These are phyloP conservation scores for Diospyros kaki DNA, from an alignment of 148 eudicot species.

Conservation along the genomic window DNA sequence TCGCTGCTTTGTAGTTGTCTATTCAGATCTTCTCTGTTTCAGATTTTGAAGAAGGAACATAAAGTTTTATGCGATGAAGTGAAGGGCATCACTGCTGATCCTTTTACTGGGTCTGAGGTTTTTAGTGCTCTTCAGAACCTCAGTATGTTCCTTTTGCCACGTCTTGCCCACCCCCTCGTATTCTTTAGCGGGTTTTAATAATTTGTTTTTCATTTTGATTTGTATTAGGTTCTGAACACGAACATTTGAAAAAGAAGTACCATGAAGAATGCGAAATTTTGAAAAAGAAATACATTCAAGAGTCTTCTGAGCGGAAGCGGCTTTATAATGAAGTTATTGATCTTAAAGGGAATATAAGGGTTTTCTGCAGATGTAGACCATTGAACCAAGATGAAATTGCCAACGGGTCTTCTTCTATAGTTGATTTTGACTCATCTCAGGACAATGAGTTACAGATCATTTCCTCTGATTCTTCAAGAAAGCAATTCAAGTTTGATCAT, in stretches of 20 bases:
- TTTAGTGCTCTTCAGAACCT: slow-evolving; percentile 60
- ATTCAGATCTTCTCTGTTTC: not conserved
- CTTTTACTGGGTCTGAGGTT: slow-evolving; percentile 71
- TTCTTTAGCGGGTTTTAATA: not conserved
- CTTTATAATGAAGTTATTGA: slow-evolving; percentile 95
- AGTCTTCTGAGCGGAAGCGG: slow-evolving; percentile 66
- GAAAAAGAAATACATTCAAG: slow-evolving; percentile 67
- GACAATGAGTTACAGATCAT: slow-evolving; percentile 69
- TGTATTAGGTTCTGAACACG: slow-evolving; percentile 61
- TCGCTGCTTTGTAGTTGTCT: not conserved
- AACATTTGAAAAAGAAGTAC: slow-evolving; percentile 58
- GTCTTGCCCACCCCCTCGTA: not conserved
- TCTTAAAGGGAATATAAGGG: slow-evolving; percentile 95
- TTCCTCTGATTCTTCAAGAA: slow-evolving; percentile 73
- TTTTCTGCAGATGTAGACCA: slow-evolving; percentile 91
- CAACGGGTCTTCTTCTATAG: slow-evolving; percentile 55
- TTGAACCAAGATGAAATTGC: slow-evolving; percentile 58
- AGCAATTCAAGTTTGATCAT: slow-evolving; percentile 94
- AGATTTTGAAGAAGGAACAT: slow-evolving; percentile 79
- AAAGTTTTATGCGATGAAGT: slow-evolving; percentile 51
- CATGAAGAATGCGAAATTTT: slow-evolving; percentile 49
- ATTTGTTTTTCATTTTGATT: slow-evolving; percentile 2
- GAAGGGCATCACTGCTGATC: slow-evolving; percentile 48
- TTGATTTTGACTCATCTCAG: slow-evolving; percentile 65
- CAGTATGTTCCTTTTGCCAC: slow-evolving; percentile 35